phyloP scores from a whole-genome alignment of 805 yeast species.

The Alloascoidea hylecoeti region DNA sequence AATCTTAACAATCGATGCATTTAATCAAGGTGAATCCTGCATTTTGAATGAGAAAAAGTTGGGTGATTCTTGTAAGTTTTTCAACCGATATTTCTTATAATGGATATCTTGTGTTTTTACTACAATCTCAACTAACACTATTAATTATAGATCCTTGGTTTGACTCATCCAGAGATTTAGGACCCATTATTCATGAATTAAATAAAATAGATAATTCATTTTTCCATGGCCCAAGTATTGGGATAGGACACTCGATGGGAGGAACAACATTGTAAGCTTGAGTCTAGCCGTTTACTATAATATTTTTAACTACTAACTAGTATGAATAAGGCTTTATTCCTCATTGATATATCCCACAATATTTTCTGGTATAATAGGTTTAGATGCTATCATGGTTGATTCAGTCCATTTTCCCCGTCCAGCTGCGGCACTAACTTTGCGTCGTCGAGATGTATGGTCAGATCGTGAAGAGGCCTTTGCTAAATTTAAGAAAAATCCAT shows the following conservation, averaged over 20 bases:
- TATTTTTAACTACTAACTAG: background rate
- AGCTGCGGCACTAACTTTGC: slow-evolving; percentile 1
- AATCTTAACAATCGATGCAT: background rate
- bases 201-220: background rate
- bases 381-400: background rate
- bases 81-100: background rate
- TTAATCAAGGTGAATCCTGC: slow-evolving; percentile 1
- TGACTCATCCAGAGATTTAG: background rate
- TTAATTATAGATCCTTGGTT: background rate
- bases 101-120: no score
- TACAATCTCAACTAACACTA: background rate
- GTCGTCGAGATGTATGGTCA: background rate
- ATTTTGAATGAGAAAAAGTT: slow-evolving; percentile 1
- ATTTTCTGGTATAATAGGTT: background rate
- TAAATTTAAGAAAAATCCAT: background rate
- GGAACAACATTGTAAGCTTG: slow-evolving; percentile 1
- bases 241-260: background rate
- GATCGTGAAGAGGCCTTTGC: background rate
- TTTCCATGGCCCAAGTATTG: background rate
- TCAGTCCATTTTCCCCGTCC: background rate
- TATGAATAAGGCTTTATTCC: background rate
- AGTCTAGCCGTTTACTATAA: no score
- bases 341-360: background rate
- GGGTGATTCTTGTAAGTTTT: background rate
- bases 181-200: background rate